phyloP scores from a whole-genome alignment of 176 grass and related monocot species.

The Pharus latifolius region DNA sequence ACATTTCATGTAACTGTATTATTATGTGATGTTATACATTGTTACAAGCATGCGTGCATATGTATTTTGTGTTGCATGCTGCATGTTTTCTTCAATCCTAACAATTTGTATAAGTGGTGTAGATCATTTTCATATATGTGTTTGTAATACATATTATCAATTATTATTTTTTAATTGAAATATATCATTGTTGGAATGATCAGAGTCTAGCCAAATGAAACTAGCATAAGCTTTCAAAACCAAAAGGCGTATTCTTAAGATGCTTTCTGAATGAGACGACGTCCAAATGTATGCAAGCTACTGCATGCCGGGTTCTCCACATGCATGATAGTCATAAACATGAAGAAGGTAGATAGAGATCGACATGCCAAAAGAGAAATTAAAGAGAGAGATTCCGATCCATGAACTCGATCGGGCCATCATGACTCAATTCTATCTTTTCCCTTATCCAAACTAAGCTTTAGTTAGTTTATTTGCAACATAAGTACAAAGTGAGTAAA shows the following conservation, averaged over 20 bases:
- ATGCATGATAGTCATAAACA: too few species aligned
- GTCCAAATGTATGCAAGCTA: too few species aligned
- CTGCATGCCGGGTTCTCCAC: too few species aligned
- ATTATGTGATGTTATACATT: background rate
- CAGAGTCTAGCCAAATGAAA: too few species aligned
- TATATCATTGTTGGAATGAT: background rate
- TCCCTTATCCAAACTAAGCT: slow-evolving; percentile 3
- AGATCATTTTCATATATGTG: background rate
- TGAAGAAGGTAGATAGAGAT: background rate
- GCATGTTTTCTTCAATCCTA: background rate
- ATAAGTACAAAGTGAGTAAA: slow-evolving; percentile 20
- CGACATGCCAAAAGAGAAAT: background rate
- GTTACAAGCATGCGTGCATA: background rate
- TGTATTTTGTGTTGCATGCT: slow-evolving; percentile 27
- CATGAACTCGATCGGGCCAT: background rate
- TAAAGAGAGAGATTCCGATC: slow-evolving; percentile 12
- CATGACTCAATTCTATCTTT: background rate
- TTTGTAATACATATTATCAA: background rate
- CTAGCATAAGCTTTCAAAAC: too few species aligned
- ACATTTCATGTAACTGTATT: background rate
- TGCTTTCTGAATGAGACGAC: too few species aligned
- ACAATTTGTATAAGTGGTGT: background rate
- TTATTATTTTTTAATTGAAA: background rate
- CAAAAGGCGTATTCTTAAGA: too few species aligned
- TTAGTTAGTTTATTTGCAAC: background rate